These are phyloP conservation scores for Russula vinacea DNA, from an alignment of 768 basidiomycete genomes.

Conservation along the genomic window DNA sequence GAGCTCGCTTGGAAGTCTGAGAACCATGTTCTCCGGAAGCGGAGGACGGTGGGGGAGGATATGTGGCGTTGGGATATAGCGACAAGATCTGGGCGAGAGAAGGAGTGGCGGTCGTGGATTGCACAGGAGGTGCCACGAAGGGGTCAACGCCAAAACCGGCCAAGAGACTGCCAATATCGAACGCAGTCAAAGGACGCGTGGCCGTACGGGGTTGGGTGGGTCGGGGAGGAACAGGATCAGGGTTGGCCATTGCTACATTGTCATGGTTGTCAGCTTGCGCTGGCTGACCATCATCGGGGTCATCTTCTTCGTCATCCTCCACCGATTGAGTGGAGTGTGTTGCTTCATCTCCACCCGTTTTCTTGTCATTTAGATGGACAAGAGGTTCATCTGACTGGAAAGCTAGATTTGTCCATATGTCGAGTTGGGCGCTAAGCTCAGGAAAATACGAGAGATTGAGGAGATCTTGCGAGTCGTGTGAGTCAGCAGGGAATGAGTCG, in stretches of 20 bases:
- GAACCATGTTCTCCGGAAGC: constrained; percentile 27
- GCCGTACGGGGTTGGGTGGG: constrained; percentile 22
- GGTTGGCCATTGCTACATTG: constrained; percentile 54
- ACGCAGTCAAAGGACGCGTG: constrained; percentile 40
- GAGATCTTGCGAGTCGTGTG: constrained; percentile 54
- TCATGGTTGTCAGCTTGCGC: constrained; percentile 55
- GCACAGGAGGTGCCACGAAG: constrained; percentile 38
- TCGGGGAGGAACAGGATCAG: constrained; percentile 42
- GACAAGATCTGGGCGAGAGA: constrained; percentile 72
- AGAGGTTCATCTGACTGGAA: constrained; percentile 75
- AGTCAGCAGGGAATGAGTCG: constrained; percentile 38
- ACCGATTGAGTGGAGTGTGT: constrained; percentile 28
- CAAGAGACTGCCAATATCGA: constrained; percentile 44
- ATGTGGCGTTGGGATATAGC: constrained; percentile 42
- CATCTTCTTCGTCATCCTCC: constrained; percentile 39
- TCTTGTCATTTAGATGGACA: constrained; percentile 40
- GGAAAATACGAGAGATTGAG: constrained; percentile 62
- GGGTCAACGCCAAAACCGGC: constrained; percentile 45
- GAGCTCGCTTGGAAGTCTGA: constrained; percentile 29
- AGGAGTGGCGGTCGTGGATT: constrained; percentile 40
- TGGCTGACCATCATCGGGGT: constrained; percentile 26
- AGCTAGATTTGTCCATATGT: constrained; percentile 78
- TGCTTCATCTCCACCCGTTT: constrained; percentile 27
- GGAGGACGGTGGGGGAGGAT: constrained; percentile 24
- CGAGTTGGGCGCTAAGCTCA: constrained; percentile 73